Evolutionary conservation across 148 eudicot species (phyloP).

Genomic region (Rhododendron kiyosumense): DNA sequence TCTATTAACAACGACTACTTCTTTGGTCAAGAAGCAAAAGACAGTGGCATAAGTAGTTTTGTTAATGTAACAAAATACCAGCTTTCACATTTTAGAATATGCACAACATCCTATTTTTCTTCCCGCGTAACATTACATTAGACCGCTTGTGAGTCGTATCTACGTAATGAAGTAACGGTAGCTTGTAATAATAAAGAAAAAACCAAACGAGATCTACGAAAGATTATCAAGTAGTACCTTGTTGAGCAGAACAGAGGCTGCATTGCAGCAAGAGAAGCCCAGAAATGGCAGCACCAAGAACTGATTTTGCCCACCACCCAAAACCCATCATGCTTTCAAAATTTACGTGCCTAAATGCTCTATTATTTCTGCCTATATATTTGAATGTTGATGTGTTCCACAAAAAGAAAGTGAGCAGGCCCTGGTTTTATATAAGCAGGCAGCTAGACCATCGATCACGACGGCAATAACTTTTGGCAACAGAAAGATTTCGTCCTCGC

Average conservation of each 20-base stretch:
- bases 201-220: neutral
- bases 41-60: no score
- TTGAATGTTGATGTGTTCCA: neutral
- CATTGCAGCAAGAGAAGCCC: conserved; percentile 18
- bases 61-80: neutral
- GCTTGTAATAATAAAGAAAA: neutral
- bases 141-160: no score
- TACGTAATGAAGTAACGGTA: no score
- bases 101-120: no score
- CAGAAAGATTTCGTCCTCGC: conserved; percentile 2
- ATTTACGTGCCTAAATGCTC: neutral
- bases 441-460: neutral
- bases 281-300: conserved; percentile 12
- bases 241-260: conserved; percentile 30
- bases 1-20: no score
- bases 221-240: conserved; percentile 18
- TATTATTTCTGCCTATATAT: no score
- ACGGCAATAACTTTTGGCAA: neutral
- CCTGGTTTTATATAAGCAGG: neutral
- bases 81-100: no score
- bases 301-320: conserved; percentile 14
- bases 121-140: no score
- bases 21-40: no score
- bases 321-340: neutral
- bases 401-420: neutral